Percentiles rank a stretch among this genome's conserved stretches.
phyloP scores from a whole-genome alignment of 83 land plant species.

The Picea engelmannii region DNA sequence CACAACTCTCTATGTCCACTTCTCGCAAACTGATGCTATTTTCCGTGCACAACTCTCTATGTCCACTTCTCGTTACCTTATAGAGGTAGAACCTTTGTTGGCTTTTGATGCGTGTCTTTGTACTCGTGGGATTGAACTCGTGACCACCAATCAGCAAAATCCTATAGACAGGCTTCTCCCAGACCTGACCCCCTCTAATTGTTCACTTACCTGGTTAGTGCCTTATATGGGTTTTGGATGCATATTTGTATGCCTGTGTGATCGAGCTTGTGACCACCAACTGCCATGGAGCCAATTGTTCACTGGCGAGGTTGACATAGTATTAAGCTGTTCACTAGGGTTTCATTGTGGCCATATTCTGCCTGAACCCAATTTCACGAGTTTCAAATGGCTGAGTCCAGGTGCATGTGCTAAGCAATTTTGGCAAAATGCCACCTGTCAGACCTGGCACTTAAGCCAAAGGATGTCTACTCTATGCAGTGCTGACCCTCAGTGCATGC shows the following conservation, averaged over 20 bases:
- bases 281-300: too few species aligned
- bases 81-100: not conserved
- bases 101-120: not conserved
- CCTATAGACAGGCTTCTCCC: too few species aligned
- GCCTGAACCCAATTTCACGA: too few species aligned
- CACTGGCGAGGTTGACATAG: too few species aligned
- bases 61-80: not conserved
- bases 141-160: not conserved
- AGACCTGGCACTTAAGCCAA: too few species aligned
- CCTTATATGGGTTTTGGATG: not conserved
- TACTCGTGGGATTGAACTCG: not conserved
- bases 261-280: not conserved
- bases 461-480: too few species aligned
- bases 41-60: not conserved
- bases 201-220: not conserved
- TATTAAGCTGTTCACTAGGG: too few species aligned
- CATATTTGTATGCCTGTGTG: not conserved
- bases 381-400: too few species aligned
- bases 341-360: too few species aligned
- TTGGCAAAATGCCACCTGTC: too few species aligned
- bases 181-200: not conserved
- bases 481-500: too few species aligned
- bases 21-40: not conserved
- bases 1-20: not conserved
- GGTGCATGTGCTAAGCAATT: too few species aligned